A percentile compares a stretch with the other conserved stretches of the same genome.
Conservation (phyloP, 1,284 basidiomycete genomes). For the Meira nashicola region DNA sequence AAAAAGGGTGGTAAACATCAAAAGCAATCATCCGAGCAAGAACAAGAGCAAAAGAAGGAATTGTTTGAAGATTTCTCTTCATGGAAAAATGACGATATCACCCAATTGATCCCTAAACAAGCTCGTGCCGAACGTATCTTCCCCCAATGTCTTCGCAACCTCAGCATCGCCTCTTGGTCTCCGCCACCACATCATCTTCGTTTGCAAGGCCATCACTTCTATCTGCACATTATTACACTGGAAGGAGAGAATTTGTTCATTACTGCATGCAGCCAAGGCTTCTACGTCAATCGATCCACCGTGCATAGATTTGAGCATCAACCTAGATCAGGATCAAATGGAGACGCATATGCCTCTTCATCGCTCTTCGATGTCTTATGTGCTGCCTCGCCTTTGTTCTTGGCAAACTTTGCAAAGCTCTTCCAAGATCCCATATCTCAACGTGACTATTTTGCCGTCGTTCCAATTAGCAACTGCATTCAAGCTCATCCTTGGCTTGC, state of each 20-base stretch:
- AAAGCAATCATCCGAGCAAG: slow-evolving; percentile 17
- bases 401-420: slow-evolving; percentile 47
- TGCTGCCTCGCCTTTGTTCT: slow-evolving; percentile 54
- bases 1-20: slow-evolving; percentile 12
- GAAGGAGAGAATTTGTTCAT: slow-evolving; percentile 60
- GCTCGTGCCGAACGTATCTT: slow-evolving; percentile 40
- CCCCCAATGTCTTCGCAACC: slow-evolving; percentile 55
- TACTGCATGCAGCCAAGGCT: slow-evolving; percentile 58
- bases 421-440: slow-evolving; percentile 50
- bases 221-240: slow-evolving; percentile 58
- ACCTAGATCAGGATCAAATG: slow-evolving; percentile 24
- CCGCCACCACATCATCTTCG: slow-evolving; percentile 60
- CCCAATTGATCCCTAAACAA: slow-evolving; percentile 50
- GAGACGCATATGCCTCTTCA: slow-evolving; percentile 51
- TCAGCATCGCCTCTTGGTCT: slow-evolving; percentile 61
- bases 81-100: slow-evolving; percentile 39
- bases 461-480: slow-evolving; percentile 58
- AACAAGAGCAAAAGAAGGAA: slow-evolving; percentile 16
- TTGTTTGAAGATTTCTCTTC: slow-evolving; percentile 54
- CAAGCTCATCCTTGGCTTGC: slow-evolving; percentile 60
- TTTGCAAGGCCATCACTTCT: slow-evolving; percentile 58
- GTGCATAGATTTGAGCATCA: slow-evolving; percentile 44
- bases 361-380: slow-evolving; percentile 59
- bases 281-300: slow-evolving; percentile 58
- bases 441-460: slow-evolving; percentile 52